These are phyloP conservation scores for Gracilariopsis chorda DNA, from an alignment of 23 red algal genomes.

Conservation along the genomic window DNA sequence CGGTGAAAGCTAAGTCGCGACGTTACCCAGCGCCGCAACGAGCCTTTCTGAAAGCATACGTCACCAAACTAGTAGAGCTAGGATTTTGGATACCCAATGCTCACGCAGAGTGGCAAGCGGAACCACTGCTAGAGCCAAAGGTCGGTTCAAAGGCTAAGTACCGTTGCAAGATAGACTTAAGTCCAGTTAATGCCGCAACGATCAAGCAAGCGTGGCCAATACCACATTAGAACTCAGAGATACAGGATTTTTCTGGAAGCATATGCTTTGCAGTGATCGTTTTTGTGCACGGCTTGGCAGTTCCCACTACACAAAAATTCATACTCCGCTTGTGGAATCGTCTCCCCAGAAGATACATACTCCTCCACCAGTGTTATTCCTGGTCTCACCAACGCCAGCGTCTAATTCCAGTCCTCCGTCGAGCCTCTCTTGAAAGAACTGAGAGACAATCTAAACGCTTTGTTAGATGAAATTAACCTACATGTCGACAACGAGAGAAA, in stretches of 20 bases:
- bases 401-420: conserved; percentile 17
- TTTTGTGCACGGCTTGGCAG: conserved; percentile 41
- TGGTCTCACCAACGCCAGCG: not conserved
- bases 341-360: not conserved
- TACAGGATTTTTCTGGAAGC: conserved; percentile 7
- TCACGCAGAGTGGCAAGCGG: conserved; percentile 22
- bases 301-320: not conserved
- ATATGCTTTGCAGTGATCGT: conserved; percentile 7
- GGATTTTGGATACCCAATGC: not conserved
- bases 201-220: conserved; percentile 39
- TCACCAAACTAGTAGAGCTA: conserved; percentile 5
- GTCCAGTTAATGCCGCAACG: conserved; percentile 37
- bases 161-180: not conserved
- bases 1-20: conserved; percentile 29
- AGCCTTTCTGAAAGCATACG: conserved; percentile 19
- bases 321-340: not conserved
- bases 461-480: conserved; percentile 38
- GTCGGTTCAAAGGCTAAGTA: not conserved
- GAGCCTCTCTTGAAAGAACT: conserved; percentile 24
- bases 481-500: not conserved
- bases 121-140: conserved; percentile 30
- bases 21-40: conserved; percentile 26
- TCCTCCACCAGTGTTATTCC: not conserved
- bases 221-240: conserved; percentile 28
- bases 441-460: conserved; percentile 6